These are phyloP conservation scores for Rhododendron ovatum DNA, from an alignment of 148 eudicot genomes.

Conservation along the genomic window DNA sequence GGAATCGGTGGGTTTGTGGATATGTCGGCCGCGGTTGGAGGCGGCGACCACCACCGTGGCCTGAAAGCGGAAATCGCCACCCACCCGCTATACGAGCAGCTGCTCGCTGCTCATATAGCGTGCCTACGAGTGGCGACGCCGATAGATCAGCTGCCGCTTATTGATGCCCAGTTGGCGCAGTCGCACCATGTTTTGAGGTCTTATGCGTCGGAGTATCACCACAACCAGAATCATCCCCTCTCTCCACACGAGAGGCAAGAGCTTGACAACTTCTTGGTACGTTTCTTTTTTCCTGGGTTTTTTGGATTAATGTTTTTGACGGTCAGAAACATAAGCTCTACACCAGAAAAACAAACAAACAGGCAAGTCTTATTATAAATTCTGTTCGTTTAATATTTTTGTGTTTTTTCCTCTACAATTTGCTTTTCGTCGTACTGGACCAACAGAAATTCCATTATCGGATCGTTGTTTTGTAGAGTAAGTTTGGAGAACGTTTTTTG, in stretches of 20 bases:
- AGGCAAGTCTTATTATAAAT: background rate
- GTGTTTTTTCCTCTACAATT: background rate
- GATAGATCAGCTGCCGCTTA: constrained; percentile 76
- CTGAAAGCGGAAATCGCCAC: constrained; percentile 66
- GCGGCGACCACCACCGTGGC: constrained; percentile 29
- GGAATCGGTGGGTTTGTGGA: constrained; percentile 36
- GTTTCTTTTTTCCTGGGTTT: background rate
- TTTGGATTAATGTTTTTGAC: background rate
- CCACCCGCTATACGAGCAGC: constrained; percentile 83
- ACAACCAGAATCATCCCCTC: constrained; percentile 31
- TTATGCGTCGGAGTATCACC: constrained; percentile 49
- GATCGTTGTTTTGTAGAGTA: background rate
- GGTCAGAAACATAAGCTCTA: background rate
- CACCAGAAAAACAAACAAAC: background rate
- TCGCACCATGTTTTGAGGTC: constrained; percentile 64
- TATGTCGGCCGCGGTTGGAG: constrained; percentile 20
- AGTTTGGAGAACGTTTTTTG: background rate
- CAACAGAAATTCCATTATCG: background rate
- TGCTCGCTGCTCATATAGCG: constrained; percentile 73
- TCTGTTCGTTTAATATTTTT: background rate
- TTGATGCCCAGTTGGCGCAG: constrained; percentile 75
- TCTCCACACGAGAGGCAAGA: constrained; percentile 80
- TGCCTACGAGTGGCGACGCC: constrained; percentile 93
- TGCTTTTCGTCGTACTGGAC: background rate
- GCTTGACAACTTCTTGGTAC: constrained; percentile 86